Evolutionary conservation across 371 early-diverging fungal genomes (phyloP).

Genomic region (Choanephora cucurbitarum): DNA sequence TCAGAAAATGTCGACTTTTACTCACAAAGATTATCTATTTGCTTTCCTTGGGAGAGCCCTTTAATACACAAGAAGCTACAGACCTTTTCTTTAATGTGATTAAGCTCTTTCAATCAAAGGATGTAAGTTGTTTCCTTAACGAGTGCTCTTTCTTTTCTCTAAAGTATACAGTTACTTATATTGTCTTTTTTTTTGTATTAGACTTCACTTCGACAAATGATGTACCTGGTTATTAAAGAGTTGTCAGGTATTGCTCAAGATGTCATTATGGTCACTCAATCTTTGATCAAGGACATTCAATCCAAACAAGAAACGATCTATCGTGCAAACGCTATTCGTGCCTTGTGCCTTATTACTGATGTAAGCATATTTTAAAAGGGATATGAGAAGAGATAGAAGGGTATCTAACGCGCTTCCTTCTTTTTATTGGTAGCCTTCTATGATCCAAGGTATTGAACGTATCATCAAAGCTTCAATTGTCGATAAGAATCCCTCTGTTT

Average conservation of each 20-base stretch:
- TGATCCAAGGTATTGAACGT: constrained; percentile 94
- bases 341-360: constrained; percentile 94
- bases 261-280: constrained; percentile 96
- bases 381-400: too few species aligned
- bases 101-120: constrained; percentile 95
- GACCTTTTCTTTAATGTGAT: constrained; percentile 97
- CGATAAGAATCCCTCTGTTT: constrained; percentile 89
- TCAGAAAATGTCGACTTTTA: constrained; percentile 89
- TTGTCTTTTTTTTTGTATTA: constrained; percentile 32
- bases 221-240: constrained; percentile 96
- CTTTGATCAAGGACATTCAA: constrained; percentile 96
- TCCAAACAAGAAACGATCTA: constrained; percentile 88
- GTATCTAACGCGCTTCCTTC: too few species aligned
- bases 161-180: background rate
- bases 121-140: constrained; percentile 83
- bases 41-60: constrained; percentile 86
- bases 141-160: too few species aligned
- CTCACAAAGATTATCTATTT: constrained; percentile 93
- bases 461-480: constrained; percentile 97
- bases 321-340: constrained; percentile 95
- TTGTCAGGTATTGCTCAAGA: constrained; percentile 91
- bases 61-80: constrained; percentile 93
- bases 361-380: constrained; percentile 45
- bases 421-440: constrained; percentile 68
- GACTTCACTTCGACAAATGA: constrained; percentile 92